Percentiles rank a stretch among this genome's conserved stretches.
phyloP scores from a whole-genome alignment of 352 stramenopile genomes.

The Lagenidium giganteum region DNA sequence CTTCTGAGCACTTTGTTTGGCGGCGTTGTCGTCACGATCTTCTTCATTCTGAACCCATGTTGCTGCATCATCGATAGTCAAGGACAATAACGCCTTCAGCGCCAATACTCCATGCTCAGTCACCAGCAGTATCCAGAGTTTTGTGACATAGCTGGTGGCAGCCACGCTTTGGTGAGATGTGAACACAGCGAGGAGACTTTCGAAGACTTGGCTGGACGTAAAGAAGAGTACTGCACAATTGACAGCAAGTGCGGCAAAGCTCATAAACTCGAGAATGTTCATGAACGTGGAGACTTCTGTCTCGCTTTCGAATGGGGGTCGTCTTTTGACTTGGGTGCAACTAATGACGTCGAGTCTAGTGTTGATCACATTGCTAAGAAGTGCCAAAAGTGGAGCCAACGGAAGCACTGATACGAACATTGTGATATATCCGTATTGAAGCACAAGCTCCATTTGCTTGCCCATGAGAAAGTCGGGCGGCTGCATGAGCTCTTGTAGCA shows the following conservation, averaged over 20 bases:
- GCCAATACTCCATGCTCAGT: conserved; percentile 65
- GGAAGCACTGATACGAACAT: conserved; percentile 93
- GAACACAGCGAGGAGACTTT: conserved; percentile 34
- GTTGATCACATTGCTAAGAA: conserved; percentile 86
- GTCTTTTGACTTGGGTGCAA: conserved; percentile 64
- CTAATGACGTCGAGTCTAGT: conserved; percentile 83
- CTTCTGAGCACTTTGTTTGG: conserved; percentile 14
- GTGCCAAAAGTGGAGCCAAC: conserved; percentile 80
- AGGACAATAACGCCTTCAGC: conserved; percentile 54
- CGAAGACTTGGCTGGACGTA: conserved; percentile 54
- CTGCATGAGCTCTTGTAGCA: conserved; percentile 71
- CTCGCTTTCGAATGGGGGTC: conserved; percentile 70
- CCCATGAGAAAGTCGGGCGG: conserved; percentile 61
- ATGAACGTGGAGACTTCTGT: conserved; percentile 90
- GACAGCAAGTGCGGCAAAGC: conserved; percentile 78
- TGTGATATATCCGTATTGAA: conserved; percentile 93
- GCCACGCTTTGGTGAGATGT: neutral
- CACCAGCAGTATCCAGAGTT: conserved; percentile 56
- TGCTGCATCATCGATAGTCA: conserved; percentile 63
- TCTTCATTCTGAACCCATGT: conserved; percentile 73
- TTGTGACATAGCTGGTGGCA: conserved; percentile 31
- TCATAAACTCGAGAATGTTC: conserved; percentile 88
- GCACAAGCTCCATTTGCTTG: conserved; percentile 76
- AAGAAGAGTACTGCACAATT: conserved; percentile 77
- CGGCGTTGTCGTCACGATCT: conserved; percentile 43